These are phyloP conservation scores for Wickerhamiella allomyrinae DNA, from an alignment of 805 yeast genomes.

Conservation along the genomic window DNA sequence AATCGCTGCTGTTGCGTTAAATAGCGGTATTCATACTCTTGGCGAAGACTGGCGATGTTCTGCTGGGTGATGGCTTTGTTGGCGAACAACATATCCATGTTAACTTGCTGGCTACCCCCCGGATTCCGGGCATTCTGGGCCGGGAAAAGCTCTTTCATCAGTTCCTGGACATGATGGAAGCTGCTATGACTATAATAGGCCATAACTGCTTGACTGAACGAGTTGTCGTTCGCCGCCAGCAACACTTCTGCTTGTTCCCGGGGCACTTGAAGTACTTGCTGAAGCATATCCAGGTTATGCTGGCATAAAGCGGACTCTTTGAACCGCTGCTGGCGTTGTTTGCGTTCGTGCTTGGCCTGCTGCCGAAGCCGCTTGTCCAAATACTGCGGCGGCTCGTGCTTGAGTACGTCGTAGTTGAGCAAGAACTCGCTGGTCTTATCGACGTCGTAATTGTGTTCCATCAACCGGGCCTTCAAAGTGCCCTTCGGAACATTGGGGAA, in stretches of 20 bases:
- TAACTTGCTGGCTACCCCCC: not conserved
- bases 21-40: not conserved
- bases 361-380: conserved; percentile 3
- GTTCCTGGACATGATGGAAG: not conserved
- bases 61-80: not conserved
- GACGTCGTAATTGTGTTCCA: conserved; percentile 1
- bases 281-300: not conserved
- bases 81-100: not conserved
- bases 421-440: conserved; percentile 10
- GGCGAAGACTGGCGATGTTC: not conserved
- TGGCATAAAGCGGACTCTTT: not conserved
- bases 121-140: not conserved
- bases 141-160: not conserved
- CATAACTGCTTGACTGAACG: not conserved
- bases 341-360: not conserved
- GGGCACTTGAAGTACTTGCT: not conserved
- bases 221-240: not conserved
- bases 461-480: not conserved
- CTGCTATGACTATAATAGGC: not conserved
- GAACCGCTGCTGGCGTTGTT: not conserved
- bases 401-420: conserved; percentile 5
- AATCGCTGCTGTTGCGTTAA: not conserved
- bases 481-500: conserved; percentile 7
- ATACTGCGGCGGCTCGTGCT: conserved; percentile 4
- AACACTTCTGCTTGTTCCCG: not conserved